These are phyloP conservation scores for Xylariaceae sp. DNA, from an alignment of 2,329 filamentous ascomycete genomes.

Conservation along the genomic window DNA sequence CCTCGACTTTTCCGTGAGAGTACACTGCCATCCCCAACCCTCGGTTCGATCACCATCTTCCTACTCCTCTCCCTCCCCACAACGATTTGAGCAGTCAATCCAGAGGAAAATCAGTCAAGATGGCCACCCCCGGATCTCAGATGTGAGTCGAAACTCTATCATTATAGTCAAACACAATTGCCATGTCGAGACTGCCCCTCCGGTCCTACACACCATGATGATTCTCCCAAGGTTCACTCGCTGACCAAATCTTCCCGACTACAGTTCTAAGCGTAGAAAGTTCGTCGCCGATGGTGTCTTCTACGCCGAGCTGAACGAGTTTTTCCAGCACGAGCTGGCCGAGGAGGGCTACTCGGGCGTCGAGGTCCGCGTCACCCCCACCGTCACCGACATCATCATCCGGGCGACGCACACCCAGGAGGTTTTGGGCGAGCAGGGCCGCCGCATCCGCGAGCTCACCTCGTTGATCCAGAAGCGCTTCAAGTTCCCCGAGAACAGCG, in stretches of 20 bases:
- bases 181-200: constrained; percentile 15
- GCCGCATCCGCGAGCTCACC: constrained; percentile 99
- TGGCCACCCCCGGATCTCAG: constrained; percentile 67
- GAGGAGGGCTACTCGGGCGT: constrained; percentile 99
- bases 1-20: constrained; percentile 32
- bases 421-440: constrained; percentile 99
- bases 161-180: constrained; percentile 6
- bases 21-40: constrained; percentile 24
- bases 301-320: constrained; percentile 99
- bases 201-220: not conserved
- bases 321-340: constrained; percentile 99
- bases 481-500: constrained; percentile 99
- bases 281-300: constrained; percentile 99
- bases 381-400: constrained; percentile 99
- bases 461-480: constrained; percentile 99
- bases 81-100: constrained; percentile 47
- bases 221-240: not conserved
- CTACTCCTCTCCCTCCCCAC: constrained; percentile 31
- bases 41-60: constrained; percentile 32
- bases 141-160: constrained; percentile 57
- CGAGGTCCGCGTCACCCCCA: constrained; percentile 99
- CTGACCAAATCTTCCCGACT: constrained; percentile 32
- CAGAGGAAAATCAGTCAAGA: constrained; percentile 53
- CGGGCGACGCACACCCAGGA: constrained; percentile 99
- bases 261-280: constrained; percentile 90